Conservation (phyloP, 129 eudicot species). For the Glebionis coronaria region DNA sequence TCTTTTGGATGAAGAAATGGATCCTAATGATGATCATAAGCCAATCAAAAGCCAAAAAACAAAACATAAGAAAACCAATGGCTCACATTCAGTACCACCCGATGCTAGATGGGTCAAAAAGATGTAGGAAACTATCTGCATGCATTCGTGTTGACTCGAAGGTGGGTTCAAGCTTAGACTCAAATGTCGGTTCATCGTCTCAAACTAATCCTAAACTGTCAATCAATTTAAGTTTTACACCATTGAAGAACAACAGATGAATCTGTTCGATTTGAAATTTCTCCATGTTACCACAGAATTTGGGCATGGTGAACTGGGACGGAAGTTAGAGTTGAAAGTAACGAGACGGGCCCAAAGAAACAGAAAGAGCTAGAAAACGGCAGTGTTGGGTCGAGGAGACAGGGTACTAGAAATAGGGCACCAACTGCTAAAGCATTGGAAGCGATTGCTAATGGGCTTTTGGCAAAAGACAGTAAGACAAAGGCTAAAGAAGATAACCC, state of each 20-base stretch:
- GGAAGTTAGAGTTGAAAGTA: conserved; percentile 30
- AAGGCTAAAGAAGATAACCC: too few species aligned
- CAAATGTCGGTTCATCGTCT: conserved; percentile 32
- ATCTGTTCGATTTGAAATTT: conserved; percentile 51
- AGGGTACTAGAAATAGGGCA: conserved; percentile 60
- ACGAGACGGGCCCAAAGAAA: conserved; percentile 15
- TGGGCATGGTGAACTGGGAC: conserved; percentile 26
- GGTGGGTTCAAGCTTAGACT: conserved; percentile 24
- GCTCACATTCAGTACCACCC: too few species aligned
- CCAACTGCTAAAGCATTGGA: conserved; percentile 62
- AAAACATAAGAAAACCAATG: conserved; percentile 19
- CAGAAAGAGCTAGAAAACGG: conserved; percentile 33
- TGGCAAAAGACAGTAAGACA: too few species aligned
- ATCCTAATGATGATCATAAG: too few species aligned
- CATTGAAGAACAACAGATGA: conserved; percentile 30
- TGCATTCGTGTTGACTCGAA: conserved; percentile 28
- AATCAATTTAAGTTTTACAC: conserved; percentile 38
- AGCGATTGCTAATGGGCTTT: too few species aligned
- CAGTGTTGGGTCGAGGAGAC: conserved; percentile 40
- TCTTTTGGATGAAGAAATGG: too few species aligned
- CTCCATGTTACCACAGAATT: conserved; percentile 46
- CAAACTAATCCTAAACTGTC: conserved; percentile 33
- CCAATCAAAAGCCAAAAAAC: conserved; percentile 2
- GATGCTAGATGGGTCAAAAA: conserved; percentile 27
- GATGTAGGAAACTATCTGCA: conserved; percentile 39